phyloP scores from a whole-genome alignment of 805 yeast genomes.

The Kodamaea lidongshanica region DNA sequence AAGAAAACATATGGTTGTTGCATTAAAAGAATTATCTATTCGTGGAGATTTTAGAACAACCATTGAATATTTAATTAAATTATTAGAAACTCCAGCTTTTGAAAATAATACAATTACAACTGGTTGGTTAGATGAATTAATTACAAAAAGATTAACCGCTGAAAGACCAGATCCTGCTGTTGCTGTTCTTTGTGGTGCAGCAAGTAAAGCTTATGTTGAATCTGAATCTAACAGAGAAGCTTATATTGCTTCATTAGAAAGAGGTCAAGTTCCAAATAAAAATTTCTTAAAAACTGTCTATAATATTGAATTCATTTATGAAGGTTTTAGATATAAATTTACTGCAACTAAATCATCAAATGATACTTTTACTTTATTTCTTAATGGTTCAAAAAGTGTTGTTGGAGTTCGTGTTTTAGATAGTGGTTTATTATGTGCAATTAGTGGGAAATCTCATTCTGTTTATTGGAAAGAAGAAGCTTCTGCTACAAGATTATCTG shows the following conservation, averaged over 20 bases:
- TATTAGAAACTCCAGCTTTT: constrained; percentile 93
- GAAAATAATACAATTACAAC: constrained; percentile 96
- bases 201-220: constrained; percentile 84
- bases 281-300: constrained; percentile 76
- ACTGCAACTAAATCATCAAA: constrained; percentile 90
- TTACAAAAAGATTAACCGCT: constrained; percentile 87
- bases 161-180: constrained; percentile 90
- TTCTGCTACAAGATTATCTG: constrained; percentile 88
- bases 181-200: constrained; percentile 97
- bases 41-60: constrained; percentile 99
- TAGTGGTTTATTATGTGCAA: constrained; percentile 82
- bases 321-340: constrained; percentile 86
- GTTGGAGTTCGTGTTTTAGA: constrained; percentile 84
- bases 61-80: constrained; percentile 90
- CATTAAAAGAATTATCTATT: constrained; percentile 89
- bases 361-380: constrained; percentile 80
- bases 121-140: constrained; percentile 97
- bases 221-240: constrained; percentile 64
- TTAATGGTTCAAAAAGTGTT: constrained; percentile 87
- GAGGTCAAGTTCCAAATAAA: constrained; percentile 91
- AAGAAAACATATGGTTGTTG: constrained; percentile 98
- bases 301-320: constrained; percentile 93
- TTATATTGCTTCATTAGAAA: constrained; percentile 73
- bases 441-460: constrained; percentile 91
- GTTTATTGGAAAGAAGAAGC: constrained; percentile 98